Evolutionary conservation across 176 grass and related monocot species (phyloP).

Genomic region (Musa troglodytarum): DNA sequence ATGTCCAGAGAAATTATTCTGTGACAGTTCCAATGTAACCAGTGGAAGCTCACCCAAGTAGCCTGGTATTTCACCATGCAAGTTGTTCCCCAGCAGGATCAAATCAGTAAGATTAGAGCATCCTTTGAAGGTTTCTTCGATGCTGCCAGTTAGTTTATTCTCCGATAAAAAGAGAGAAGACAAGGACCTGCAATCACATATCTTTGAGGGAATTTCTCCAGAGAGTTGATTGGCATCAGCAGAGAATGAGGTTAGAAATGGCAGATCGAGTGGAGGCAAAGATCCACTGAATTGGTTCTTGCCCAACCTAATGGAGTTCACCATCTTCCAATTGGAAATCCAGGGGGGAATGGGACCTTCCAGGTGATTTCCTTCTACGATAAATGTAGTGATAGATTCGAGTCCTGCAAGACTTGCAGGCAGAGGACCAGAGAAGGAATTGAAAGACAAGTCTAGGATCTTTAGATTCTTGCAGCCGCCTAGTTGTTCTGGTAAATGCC

Average conservation of each 20-base stretch:
- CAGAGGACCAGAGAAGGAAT: conserved; percentile 53
- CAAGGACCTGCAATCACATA: conserved; percentile 64
- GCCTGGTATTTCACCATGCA: conserved; percentile 67
- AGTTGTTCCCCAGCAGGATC: conserved; percentile 58
- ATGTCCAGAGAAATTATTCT: conserved; percentile 68
- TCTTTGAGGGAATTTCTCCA: conserved; percentile 46
- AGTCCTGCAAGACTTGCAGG: conserved; percentile 54
- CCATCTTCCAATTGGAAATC: conserved; percentile 59
- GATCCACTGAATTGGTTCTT: conserved; percentile 64
- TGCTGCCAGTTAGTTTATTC: conserved; percentile 63
- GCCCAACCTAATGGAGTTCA: conserved; percentile 42
- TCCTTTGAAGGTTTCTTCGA: conserved; percentile 46
- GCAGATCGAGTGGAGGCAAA: conserved; percentile 50
- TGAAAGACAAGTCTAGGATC: conserved; percentile 53
- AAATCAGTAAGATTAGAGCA: conserved; percentile 73
- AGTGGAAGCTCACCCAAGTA: conserved; percentile 74
- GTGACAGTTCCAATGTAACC: conserved; percentile 57
- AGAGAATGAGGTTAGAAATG: conserved; percentile 52
- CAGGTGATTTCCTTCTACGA: conserved; percentile 59
- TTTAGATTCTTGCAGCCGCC: conserved; percentile 68
- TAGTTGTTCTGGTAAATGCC: conserved; percentile 53
- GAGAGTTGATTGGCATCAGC: conserved; percentile 74
- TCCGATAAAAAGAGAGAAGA: conserved; percentile 45
- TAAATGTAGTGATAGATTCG: conserved; percentile 45
- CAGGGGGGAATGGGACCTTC: conserved; percentile 66